phyloP scores from a whole-genome alignment of 306 rosid genomes.

The Lathyrus aphaca region DNA sequence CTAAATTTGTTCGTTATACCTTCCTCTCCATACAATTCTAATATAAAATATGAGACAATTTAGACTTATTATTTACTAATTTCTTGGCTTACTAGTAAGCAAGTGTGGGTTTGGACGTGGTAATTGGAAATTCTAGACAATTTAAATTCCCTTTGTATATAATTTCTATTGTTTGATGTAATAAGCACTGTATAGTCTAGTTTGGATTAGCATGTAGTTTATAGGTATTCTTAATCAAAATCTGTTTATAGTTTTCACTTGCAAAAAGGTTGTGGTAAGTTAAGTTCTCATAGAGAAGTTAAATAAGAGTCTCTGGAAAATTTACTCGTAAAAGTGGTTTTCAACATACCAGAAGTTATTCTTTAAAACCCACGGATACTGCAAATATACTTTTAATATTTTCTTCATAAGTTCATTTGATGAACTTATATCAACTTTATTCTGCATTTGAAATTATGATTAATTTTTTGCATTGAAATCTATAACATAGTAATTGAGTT shows the following conservation, averaged over 20 bases:
- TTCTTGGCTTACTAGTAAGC: constrained; percentile 22
- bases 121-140: background rate
- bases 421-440: background rate
- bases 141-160: background rate
- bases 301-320: background rate
- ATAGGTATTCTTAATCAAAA: background rate
- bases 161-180: constrained; percentile 6
- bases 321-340: background rate
- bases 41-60: constrained; percentile 8
- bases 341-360: background rate
- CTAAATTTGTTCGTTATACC: constrained; percentile 16
- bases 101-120: background rate
- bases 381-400: background rate
- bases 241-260: constrained; percentile 1
- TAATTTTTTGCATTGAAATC: constrained; percentile 6
- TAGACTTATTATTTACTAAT: background rate
- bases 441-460: background rate
- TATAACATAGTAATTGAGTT: constrained; percentile 7
- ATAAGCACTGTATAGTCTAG: background rate
- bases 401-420: background rate
- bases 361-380: background rate
- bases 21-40: background rate
- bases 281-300: background rate
- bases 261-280: background rate
- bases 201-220: background rate